Conservation (phyloP, 305 asterid species). For the Fraxinus baroniana region DNA sequence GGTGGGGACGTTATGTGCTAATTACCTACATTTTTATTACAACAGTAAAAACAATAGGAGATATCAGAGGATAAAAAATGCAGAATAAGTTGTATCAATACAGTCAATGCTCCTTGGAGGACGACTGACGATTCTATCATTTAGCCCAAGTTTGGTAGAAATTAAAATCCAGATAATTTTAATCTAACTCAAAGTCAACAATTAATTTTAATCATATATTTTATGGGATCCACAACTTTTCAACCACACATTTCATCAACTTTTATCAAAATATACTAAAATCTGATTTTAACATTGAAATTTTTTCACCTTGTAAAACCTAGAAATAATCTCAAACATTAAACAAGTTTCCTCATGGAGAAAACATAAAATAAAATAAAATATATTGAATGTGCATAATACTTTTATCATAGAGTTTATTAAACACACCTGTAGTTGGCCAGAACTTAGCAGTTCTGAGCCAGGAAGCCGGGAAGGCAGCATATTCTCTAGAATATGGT, state of each 20-base stretch:
- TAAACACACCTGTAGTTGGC: constrained; percentile 75
- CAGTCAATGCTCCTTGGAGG: neutral
- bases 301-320: neutral
- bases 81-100: neutral
- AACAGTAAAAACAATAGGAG: neutral
- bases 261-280: neutral
- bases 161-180: neutral
- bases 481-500: constrained; percentile 93
- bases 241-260: neutral
- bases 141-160: neutral
- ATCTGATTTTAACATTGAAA: neutral
- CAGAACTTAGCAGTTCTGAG: constrained; percentile 89
- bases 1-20: no score
- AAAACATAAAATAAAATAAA: no score
- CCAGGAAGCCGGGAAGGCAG: constrained; percentile 95
- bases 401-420: neutral
- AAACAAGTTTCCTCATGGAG: neutral
- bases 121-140: neutral
- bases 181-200: neutral
- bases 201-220: no score
- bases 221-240: neutral
- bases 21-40: neutral
- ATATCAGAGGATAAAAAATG: neutral
- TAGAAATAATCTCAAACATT: neutral
- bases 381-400: neutral